phyloP scores from a whole-genome alignment of 148 eudicot species.

The Polygonum maritimum region DNA sequence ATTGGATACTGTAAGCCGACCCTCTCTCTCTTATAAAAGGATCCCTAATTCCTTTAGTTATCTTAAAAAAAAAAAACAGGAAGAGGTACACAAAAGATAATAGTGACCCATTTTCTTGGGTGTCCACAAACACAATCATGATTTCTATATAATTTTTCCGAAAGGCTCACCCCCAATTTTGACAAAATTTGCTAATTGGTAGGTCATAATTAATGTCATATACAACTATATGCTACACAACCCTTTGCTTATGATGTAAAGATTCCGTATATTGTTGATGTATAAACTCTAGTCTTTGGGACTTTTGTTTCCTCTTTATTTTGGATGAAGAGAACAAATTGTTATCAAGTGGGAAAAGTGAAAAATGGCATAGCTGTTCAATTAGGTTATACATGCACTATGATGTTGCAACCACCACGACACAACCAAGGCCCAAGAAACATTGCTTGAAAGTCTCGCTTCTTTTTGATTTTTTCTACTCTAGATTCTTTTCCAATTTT shows the following conservation, averaged over 20 bases:
- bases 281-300: background rate
- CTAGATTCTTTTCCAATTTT: background rate
- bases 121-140: background rate
- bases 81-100: too few relatives aligned
- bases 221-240: background rate
- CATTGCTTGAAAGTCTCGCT: slow-evolving; percentile 3
- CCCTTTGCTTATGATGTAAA: background rate
- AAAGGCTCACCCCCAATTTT: background rate
- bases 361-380: background rate
- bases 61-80: too few relatives aligned
- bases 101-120: background rate
- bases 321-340: background rate
- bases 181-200: background rate
- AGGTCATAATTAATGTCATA: background rate
- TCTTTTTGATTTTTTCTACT: background rate
- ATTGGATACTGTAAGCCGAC: too few relatives aligned
- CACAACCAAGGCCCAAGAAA: background rate
- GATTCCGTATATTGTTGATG: background rate
- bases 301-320: background rate
- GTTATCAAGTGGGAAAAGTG: background rate
- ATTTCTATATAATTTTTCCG: background rate
- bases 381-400: background rate
- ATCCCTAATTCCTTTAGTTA: too few relatives aligned
- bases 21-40: too few relatives aligned
- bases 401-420: slow-evolving; percentile 1